These are phyloP conservation scores for Scytalidium sp. DNA, from an alignment of 2,329 filamentous ascomycete genomes.

Conservation along the genomic window DNA sequence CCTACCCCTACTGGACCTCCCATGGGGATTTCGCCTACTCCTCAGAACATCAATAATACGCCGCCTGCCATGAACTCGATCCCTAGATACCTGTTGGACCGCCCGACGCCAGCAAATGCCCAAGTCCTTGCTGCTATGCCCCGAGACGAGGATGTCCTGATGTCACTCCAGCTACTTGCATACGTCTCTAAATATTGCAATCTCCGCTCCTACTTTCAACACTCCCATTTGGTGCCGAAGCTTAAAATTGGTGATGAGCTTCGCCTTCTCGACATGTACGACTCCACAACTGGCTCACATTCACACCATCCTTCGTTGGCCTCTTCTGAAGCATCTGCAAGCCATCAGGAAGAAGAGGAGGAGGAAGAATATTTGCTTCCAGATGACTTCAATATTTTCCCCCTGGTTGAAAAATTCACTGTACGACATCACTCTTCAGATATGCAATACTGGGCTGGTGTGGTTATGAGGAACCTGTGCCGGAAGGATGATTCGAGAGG, in stretches of 20 bases:
- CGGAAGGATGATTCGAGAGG: conserved; percentile 94
- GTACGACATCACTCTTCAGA: conserved; percentile 91
- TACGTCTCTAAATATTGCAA: conserved; percentile 99
- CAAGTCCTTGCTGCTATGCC: conserved; percentile 88
- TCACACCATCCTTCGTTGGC: conserved; percentile 31
- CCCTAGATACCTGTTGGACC: conserved; percentile 76
- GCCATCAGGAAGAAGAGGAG: conserved; percentile 53
- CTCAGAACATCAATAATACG: conserved; percentile 58
- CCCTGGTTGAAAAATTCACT: conserved; percentile 96
- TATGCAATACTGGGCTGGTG: conserved; percentile 99
- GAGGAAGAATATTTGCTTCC: conserved; percentile 87
- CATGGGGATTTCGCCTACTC: conserved; percentile 68
- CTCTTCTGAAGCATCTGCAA: conserved; percentile 23
- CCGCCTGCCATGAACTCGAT: conserved; percentile 73
- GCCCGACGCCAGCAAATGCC: conserved; percentile 61
- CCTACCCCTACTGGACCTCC: conserved; percentile 64
- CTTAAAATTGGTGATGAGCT: conserved; percentile 88
- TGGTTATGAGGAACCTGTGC: conserved; percentile 98
- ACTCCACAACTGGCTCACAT: conserved; percentile 21
- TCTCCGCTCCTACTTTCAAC: conserved; percentile 90
- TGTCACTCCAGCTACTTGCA: conserved; percentile 93
- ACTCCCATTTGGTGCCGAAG: conserved; percentile 87
- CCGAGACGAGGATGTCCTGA: conserved; percentile 93
- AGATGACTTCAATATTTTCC: conserved; percentile 98
- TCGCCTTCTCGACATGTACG: conserved; percentile 62